Percentiles rank a stretch among this genome's conserved stretches.
Conservation (phyloP, 768 basidiomycete genomes). For the Rubroboletus satanas region DNA sequence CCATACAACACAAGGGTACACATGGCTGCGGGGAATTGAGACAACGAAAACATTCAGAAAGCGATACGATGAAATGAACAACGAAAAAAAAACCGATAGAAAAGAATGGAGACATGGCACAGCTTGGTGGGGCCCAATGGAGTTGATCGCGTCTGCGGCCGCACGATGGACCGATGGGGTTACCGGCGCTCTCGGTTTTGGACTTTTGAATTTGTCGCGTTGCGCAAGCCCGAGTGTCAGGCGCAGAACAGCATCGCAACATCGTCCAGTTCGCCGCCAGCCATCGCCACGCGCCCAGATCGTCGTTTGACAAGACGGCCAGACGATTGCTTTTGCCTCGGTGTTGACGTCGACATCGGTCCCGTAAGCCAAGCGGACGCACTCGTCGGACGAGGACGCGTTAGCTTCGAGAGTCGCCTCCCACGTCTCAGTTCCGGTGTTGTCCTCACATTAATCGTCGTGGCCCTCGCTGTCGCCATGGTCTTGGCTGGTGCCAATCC, state of each 20-base stretch:
- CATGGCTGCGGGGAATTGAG: background rate
- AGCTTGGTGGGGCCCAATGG: slow-evolving; percentile 1
- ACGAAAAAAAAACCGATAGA: background rate
- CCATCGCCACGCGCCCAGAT: slow-evolving; percentile 1
- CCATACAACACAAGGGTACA: background rate
- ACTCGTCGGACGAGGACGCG: slow-evolving; percentile 1
- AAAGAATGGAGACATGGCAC: background rate
- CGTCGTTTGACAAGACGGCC: slow-evolving; percentile 10
- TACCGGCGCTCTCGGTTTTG: too few species aligned
- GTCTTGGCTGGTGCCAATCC: background rate
- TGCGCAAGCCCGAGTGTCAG: background rate
- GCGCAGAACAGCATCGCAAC: background rate
- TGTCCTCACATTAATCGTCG: background rate
- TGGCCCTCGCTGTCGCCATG: background rate
- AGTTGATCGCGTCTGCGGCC: background rate
- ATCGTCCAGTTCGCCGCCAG: background rate
- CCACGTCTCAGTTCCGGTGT: background rate
- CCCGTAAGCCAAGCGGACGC: background rate
- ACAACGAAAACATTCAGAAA: background rate
- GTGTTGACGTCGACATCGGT: slow-evolving; percentile 5
- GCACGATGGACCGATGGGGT: too few species aligned
- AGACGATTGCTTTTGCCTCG: background rate
- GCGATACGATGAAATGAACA: background rate
- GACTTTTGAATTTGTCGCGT: too few species aligned
- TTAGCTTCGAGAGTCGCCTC: background rate